Base-by-base conservation (phyloP, 2,329 filamentous ascomycete genomes). In the Cordyceps tenuipes region DNA sequence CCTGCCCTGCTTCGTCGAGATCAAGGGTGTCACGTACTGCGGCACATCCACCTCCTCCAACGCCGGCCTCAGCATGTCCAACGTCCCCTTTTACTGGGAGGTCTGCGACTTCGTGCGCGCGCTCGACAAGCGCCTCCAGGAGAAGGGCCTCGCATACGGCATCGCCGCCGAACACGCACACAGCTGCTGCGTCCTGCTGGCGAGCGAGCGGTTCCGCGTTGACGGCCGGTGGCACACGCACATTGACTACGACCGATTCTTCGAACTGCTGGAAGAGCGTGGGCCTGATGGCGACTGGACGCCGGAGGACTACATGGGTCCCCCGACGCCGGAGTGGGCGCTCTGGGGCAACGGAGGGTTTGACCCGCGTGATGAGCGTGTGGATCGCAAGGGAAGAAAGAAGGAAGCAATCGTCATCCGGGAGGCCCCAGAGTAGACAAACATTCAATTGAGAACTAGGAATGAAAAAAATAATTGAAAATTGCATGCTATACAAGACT, bases 1-100 rank as follows among this genome's bases (percentile, higher is more conserved):
- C 0, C 79, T 96, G 23, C 93, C 93, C 0, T 93, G 90, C 72
- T 96, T 97, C 70, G 85, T 97, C 53, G 93, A 97, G 77, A 83
- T 97, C 72, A 97, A 97, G 77, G 93, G 93, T 59, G 93, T 97
- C 43, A 97, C 93, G 0, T 97, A 94, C 76, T 97, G 94, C 73
- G 94, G 94, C 46, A 97, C 93, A 0, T 87, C 87, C 8, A 91
- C 91, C 0, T 89, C 89, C 9, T 87, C 89, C 4, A 88, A 87
- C 57, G 92, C 91, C 0, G 93, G 93, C 0, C 79, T 97, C 51
- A 94, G 86, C n/a, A 97, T 97, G 93, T 85, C 90, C 68, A 97
- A 97, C 69, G 94, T 97, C 10, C 93, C 93, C 0, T 97, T 96
- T 70, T 97, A 97, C 75, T 87, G 89, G 71, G 93, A 97, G 74